Percentiles rank a stretch among this genome's conserved stretches.
phyloP scores from a whole-genome alignment of 768 basidiomycete species.

The Lepiota brunneoincarnata region DNA sequence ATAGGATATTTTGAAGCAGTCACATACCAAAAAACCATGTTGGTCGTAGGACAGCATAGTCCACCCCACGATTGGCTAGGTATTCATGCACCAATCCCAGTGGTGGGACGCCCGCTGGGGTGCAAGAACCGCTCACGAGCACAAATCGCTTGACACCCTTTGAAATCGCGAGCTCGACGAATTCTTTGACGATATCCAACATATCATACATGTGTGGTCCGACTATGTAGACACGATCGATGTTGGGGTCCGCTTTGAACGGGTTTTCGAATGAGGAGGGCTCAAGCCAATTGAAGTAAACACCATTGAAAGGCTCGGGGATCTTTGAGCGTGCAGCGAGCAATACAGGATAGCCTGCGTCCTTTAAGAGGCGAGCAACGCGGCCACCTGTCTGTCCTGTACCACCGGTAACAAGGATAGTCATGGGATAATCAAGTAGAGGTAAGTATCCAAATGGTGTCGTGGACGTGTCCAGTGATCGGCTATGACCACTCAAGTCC shows the following conservation, averaged over 20 bases:
- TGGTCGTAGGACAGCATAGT: constrained; percentile 22
- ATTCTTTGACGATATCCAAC: constrained; percentile 16
- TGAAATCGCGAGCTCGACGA: constrained; percentile 21
- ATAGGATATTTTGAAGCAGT: not conserved
- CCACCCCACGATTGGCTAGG: constrained; percentile 15
- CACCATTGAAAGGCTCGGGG: constrained; percentile 18
- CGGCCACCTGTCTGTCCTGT: constrained; percentile 21
- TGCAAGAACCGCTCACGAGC: constrained; percentile 19
- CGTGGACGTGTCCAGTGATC: too few relatives aligned
- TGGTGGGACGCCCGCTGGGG: not conserved
- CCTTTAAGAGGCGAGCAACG: constrained; percentile 19
- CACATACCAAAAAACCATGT: constrained; percentile 24
- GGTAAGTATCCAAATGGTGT: too few relatives aligned
- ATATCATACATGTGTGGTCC: constrained; percentile 15
- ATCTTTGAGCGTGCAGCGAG: constrained; percentile 21
- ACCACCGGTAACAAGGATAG: constrained; percentile 27
- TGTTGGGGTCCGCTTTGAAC: constrained; percentile 11
- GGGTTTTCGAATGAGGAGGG: constrained; percentile 18
- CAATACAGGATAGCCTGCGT: constrained; percentile 16
- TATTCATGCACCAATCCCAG: constrained; percentile 20
- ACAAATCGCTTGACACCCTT: constrained; percentile 25
- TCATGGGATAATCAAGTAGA: constrained; percentile 13
- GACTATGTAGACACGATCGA: constrained; percentile 22
- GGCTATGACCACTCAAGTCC: too few relatives aligned
- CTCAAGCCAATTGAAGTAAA: constrained; percentile 24